Base-by-base conservation (phyloP, 345 rosid species). In the Syzygium jambos region DNA sequence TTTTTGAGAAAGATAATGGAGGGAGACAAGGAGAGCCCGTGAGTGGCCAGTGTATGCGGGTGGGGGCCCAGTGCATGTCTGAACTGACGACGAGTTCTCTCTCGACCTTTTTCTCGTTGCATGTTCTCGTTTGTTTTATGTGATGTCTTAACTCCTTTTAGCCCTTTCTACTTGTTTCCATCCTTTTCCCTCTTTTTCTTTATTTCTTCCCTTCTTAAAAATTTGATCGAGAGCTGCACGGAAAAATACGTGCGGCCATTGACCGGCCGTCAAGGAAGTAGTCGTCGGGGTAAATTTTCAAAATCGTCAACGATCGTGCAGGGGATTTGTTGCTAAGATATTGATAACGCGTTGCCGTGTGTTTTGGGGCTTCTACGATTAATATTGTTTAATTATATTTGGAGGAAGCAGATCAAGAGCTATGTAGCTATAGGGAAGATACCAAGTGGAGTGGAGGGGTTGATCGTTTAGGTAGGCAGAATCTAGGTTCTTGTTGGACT, bases 111-210 rank as follows among this genome's bases (percentile, higher is more conserved):
- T 49, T 9, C 82, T 73, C 82, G 91, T 80, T 91, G 94, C 93
- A 91, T 90, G 93, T 90, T 90, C 86, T 88, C 88, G 30, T 93
- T 86, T 73, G 89, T 90, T 85, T 85, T 88, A 90, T 84, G 89
- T 88, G 84, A 22, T 91, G 93, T 92, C 91, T 86, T 52, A 27
- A 56, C 87, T 56, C 86, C 85, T 87, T 89, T 87, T 25, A 88
- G 87, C 83, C 84, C 83, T 38, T 73, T 73, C 82, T 73, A 21
- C 14, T 73, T 19, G 82, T 73, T 73, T 22, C 10, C 27, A 73
- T 34, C 41, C 78, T 68, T 19, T 17, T 16, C 2, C 29, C 78
- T 30, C 78, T 65, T 21, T 65, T 61, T 13, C 15, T 52, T 3
- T 38, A 0, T 22, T 51, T 29, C 51, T 51, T 61, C 6, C 16